phyloP scores from a whole-genome alignment of 345 rosid genomes.

The Lepidium didymum region DNA sequence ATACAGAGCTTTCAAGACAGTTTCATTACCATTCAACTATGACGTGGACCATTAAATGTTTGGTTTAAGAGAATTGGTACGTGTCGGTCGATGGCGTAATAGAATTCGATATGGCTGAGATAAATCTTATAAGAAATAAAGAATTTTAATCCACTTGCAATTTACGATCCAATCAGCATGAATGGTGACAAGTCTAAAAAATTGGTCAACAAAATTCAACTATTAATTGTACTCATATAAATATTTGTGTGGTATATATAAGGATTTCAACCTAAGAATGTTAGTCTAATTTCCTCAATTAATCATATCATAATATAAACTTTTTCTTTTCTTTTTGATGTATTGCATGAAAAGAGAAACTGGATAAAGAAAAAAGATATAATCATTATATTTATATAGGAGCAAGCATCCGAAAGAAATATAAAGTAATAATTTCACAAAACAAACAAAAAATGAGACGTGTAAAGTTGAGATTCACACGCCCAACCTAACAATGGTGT shows the following conservation, averaged over 20 bases:
- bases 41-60: constrained; percentile 29
- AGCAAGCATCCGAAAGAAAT: no score
- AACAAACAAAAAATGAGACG: not conserved
- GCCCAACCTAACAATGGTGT: not conserved
- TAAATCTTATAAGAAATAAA: not conserved
- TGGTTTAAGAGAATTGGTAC: not conserved
- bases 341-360: not conserved
- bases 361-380: no score
- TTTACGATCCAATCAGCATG: not conserved
- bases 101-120: not conserved
- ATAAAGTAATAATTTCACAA: no score
- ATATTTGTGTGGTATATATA: not conserved
- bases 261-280: no score
- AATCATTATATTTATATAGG: no score
- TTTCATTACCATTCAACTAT: constrained; percentile 54
- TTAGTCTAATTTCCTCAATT: no score
- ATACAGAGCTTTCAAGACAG: constrained; percentile 50
- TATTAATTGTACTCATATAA: not conserved
- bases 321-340: no score
- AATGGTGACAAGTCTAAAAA: not conserved
- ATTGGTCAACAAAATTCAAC: constrained; percentile 6
- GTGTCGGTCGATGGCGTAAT: no score
- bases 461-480: not conserved
- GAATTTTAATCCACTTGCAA: not conserved
- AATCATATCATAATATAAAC: no score